Evolutionary conservation across 2,329 filamentous ascomycete genomes (phyloP), one percentile per base, ranked within the genome.

Genomic region (Aurifilum marmelostoma): DNA sequence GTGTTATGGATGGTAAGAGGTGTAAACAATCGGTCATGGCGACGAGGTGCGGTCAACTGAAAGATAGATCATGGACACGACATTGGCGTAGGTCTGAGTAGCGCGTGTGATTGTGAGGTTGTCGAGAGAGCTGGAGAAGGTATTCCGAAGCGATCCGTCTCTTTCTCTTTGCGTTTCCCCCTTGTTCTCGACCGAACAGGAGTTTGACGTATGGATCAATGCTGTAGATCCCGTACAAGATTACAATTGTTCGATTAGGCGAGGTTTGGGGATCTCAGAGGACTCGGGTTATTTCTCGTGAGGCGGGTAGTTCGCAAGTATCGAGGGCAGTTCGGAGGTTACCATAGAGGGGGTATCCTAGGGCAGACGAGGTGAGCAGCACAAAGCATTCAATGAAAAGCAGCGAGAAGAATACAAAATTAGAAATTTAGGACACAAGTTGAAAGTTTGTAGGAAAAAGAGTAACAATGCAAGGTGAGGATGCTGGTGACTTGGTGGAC

Each of bases 21-120:
- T 71, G 66, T 27, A 70, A 54, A 29, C 29, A 64, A 47, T 68
- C 68, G 66, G 56, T 67, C 70, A 71, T 71, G 63, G 70, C 65
- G 62, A 50, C 50, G n/a, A 27, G 67, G 21, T 34, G 8, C 21
- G 43, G 21, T 24, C 50, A 18, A 29, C n/a, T n/a, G 34, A 27
- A 34, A 32, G 61, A 52, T 4, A 29, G 24, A n/a, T 27, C 56
- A 47, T 52, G 60, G 61, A 43, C 34, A 43, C 43, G 64, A 67
- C 69, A 67, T 69, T 65, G 54, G 67, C 39, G 37, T 52, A 27
- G 24, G 32, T 9, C 24, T 7, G 43, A 32, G 14, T 8, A 29
- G 34, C 34, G 54, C 18, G 39, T 4, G 54, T 24, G 60, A 12
- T n/a, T 9, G 21, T 1, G 27, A 60, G 54, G 54, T 34, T 56